Conservation (phyloP, 2,329 filamentous ascomycete genomes). For the Grosmannia penicillata region DNA sequence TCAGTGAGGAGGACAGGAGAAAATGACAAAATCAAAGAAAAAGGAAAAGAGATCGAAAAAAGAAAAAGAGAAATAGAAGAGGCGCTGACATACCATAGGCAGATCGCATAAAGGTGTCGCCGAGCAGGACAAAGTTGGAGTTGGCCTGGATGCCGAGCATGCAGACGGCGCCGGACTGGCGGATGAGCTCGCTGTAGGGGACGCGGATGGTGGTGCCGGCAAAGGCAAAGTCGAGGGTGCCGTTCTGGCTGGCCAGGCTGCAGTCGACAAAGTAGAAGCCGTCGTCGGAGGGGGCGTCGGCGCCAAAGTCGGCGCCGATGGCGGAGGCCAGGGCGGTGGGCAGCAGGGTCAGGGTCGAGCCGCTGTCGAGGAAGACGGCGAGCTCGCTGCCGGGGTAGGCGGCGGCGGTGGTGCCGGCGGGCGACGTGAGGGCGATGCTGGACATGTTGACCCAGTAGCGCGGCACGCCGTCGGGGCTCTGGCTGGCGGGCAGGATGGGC, state of each 20-base stretch:
- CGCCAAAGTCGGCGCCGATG: constrained; percentile 35
- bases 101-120: constrained; percentile 42
- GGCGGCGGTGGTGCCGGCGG: constrained; percentile 11
- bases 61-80: neutral
- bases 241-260: constrained; percentile 21
- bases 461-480: constrained; percentile 38
- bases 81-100: constrained; percentile 26
- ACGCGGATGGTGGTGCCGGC: constrained; percentile 30
- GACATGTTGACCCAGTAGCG: constrained; percentile 38
- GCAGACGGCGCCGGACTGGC: constrained; percentile 22
- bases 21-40: neutral
- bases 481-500: constrained; percentile 39
- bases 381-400: constrained; percentile 23
- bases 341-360: constrained; percentile 53
- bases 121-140: constrained; percentile 34
- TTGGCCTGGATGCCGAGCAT: constrained; percentile 35
- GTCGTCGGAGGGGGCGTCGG: constrained; percentile 19
- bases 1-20: neutral
- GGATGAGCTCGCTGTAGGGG: constrained; percentile 33
- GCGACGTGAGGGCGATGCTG: constrained; percentile 25
- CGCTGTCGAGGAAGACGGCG: constrained; percentile 55
- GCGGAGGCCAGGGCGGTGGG: constrained; percentile 37
- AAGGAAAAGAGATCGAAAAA: neutral
- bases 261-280: constrained; percentile 34
- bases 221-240: constrained; percentile 34